Evolutionary conservation across 257 asterid species (phyloP).

Genomic region (Ilex asprella): DNA sequence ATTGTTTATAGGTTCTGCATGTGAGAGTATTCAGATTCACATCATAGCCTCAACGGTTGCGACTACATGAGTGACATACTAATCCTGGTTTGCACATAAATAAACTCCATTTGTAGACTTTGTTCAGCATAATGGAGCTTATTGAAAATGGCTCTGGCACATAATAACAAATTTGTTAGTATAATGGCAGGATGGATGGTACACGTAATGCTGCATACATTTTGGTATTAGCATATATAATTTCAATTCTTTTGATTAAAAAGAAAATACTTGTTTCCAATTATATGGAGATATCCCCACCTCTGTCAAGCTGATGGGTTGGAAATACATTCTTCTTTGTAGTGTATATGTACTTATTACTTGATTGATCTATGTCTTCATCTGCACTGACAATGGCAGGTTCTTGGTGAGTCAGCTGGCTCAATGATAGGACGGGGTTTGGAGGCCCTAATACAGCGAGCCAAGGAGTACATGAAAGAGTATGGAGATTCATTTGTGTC

Average conservation of each 20-base stretch:
- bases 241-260: not conserved
- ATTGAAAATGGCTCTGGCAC: too few species aligned
- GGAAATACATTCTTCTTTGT: not conserved
- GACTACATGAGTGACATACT: too few species aligned
- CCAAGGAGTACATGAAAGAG: slow-evolving; percentile 80
- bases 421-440: slow-evolving; percentile 87
- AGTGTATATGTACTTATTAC: not conserved
- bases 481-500: slow-evolving; percentile 83
- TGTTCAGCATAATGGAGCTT: too few species aligned
- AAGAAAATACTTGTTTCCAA: too few species aligned
- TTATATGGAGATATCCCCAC: not conserved
- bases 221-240: not conserved
- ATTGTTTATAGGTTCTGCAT: too few species aligned
- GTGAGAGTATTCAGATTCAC: too few species aligned
- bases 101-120: too few species aligned
- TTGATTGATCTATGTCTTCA: slow-evolving; percentile 4
- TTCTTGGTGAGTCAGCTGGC: slow-evolving; percentile 83
- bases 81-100: too few species aligned
- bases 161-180: too few species aligned
- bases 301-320: not conserved
- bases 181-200: too few species aligned
- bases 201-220: not conserved
- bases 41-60: too few species aligned
- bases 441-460: slow-evolving; percentile 77
- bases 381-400: slow-evolving; percentile 30